Evolutionary conservation across 2,329 filamentous ascomycete genomes (phyloP).

Genomic region (Simplicillium aogashimaense): DNA sequence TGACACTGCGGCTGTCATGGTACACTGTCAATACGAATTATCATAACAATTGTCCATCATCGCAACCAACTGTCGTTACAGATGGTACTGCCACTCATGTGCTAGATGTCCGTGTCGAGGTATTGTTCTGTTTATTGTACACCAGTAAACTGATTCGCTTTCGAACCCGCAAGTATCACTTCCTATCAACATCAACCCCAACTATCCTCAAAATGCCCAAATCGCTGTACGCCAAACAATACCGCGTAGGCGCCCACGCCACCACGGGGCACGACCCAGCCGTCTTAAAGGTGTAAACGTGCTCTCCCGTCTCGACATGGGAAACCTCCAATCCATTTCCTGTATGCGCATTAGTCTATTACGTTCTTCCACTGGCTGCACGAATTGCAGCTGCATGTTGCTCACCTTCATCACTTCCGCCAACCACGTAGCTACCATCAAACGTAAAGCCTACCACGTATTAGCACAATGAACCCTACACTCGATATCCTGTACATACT

Average conservation of each 20-base stretch:
- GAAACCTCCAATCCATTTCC: conserved; percentile 57
- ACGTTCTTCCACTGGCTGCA: too few species aligned
- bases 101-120: too few species aligned
- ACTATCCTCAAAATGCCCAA: conserved; percentile 59
- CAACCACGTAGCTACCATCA: conserved; percentile 65
- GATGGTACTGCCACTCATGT: too few species aligned
- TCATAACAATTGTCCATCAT: too few species aligned
- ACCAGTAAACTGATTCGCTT: too few species aligned
- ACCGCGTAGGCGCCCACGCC: conserved; percentile 66
- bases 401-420: conserved; percentile 62
- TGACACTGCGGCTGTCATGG: background rate
- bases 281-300: conserved; percentile 63
- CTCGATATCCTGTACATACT: conserved; percentile 30
- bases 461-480: background rate
- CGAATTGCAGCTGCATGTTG: background rate
- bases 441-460: conserved; percentile 55
- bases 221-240: conserved; percentile 66
- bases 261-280: conserved; percentile 54
- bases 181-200: conserved; percentile 41
- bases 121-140: too few species aligned
- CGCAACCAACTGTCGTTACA: too few species aligned
- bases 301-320: conserved; percentile 65
- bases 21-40: background rate
- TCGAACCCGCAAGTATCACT: too few species aligned
- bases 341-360: conserved; percentile 13